These are phyloP conservation scores for Talaromyces piceae DNA, from an alignment of 2,329 filamentous ascomycete genomes.

Conservation along the genomic window DNA sequence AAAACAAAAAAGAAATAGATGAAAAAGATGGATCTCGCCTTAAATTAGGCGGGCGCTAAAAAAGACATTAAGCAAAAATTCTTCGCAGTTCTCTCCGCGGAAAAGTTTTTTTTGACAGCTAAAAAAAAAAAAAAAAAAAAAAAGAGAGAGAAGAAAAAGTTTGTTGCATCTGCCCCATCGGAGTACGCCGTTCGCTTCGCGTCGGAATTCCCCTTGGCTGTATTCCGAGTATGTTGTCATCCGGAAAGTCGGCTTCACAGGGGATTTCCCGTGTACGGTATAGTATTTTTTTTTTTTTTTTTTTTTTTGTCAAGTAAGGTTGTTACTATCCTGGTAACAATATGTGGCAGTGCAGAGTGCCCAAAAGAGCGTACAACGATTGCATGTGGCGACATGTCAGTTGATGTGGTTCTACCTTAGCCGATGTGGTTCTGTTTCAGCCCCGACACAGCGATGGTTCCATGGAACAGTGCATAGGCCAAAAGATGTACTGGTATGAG, in stretches of 20 bases:
- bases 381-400: too few species aligned
- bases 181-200: not conserved
- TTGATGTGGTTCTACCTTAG: too few species aligned
- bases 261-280: not conserved
- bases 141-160: too few species aligned
- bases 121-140: too few species aligned
- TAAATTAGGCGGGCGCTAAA: not conserved
- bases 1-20: not conserved
- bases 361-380: too few species aligned
- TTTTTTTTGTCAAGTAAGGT: not conserved
- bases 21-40: not conserved
- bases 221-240: not conserved
- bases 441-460: too few species aligned
- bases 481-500: too few species aligned
- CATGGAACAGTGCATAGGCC: too few species aligned
- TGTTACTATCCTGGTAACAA: not conserved
- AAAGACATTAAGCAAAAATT: not conserved
- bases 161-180: not conserved
- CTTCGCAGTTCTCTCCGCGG: not conserved
- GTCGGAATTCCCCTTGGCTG: not conserved
- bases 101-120: not conserved
- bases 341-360: too few species aligned
- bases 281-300: not conserved
- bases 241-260: not conserved
- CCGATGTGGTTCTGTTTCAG: too few species aligned